Percentiles rank a stretch among this genome's conserved stretches.
Conservation (phyloP, 2,329 filamentous ascomycete species). For the Aspergillus glaucus region DNA sequence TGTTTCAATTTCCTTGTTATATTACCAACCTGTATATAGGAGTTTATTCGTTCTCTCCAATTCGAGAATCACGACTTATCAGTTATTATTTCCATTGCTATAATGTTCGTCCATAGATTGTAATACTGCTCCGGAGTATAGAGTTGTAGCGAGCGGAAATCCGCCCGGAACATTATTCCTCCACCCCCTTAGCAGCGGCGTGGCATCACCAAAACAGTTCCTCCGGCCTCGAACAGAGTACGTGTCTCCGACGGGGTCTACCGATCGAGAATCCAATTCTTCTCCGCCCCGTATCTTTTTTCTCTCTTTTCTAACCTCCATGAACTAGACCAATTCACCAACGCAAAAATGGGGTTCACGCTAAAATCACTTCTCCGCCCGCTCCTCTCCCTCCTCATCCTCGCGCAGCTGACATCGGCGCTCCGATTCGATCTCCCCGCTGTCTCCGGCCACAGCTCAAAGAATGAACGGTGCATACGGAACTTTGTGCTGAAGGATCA, state of each 20-base stretch:
- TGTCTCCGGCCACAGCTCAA: constrained; percentile 51
- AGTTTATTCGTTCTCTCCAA: background rate
- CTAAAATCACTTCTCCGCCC: constrained; percentile 24
- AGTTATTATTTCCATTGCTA: no score
- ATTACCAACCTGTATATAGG: background rate
- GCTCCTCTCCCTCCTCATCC: constrained; percentile 23
- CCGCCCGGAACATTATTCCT: constrained; percentile 25
- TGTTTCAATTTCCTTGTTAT: background rate
- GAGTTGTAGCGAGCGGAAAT: background rate
- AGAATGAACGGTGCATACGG: constrained; percentile 81
- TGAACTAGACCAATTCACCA: background rate
- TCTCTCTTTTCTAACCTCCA: background rate
- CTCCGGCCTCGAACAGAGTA: constrained; percentile 12
- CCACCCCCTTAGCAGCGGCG: constrained; percentile 26
- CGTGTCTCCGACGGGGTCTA: background rate
- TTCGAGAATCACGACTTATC: no score
- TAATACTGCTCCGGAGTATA: background rate
- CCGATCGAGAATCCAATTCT: constrained; percentile 10
- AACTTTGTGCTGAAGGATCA: constrained; percentile 94
- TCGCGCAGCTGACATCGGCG: constrained; percentile 47
- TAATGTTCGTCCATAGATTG: background rate
- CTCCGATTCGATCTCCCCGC: constrained; percentile 92
- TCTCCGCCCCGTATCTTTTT: background rate
- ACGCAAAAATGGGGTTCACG: constrained; percentile 10
- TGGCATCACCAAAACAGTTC: constrained; percentile 30